phyloP scores from a whole-genome alignment of 1,284 basidiomycete genomes.

The Sanghuangporus weigelae region DNA sequence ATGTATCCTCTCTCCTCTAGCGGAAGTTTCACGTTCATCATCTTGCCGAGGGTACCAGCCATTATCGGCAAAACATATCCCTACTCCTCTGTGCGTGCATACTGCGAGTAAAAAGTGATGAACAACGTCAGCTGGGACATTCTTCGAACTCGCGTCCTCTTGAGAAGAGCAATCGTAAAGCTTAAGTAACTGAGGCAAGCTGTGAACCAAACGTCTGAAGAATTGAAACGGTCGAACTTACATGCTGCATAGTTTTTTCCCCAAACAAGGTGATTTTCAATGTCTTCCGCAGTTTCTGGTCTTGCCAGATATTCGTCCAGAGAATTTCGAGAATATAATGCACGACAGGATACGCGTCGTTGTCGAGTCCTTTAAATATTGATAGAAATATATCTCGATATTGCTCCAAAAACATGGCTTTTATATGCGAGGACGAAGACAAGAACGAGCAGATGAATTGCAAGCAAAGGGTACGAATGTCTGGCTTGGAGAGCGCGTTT shows the following conservation, averaged over 20 bases:
- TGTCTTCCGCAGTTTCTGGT: slow-evolving; percentile 62
- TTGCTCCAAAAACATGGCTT: slow-evolving; percentile 61
- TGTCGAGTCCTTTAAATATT: slow-evolving; percentile 61
- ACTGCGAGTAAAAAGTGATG: slow-evolving; percentile 87
- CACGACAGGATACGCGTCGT: slow-evolving; percentile 56
- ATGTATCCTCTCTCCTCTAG: slow-evolving; percentile 53
- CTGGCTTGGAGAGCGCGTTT: slow-evolving; percentile 38
- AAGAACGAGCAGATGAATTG: slow-evolving; percentile 69
- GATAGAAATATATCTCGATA: slow-evolving; percentile 55
- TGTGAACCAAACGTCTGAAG: neutral
- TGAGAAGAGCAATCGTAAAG: slow-evolving; percentile 55
- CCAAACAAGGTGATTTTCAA: slow-evolving; percentile 64
- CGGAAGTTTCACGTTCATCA: slow-evolving; percentile 35
- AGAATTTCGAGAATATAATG: slow-evolving; percentile 56
- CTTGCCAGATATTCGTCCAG: slow-evolving; percentile 68
- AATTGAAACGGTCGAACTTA: slow-evolving; percentile 25
- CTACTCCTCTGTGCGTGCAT: slow-evolving; percentile 78
- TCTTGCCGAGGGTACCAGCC: slow-evolving; percentile 82
- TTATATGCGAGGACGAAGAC: slow-evolving; percentile 45
- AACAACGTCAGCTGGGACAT: slow-evolving; percentile 71
- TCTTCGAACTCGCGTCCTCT: slow-evolving; percentile 48
- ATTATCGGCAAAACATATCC: slow-evolving; percentile 83
- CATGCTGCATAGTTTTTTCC: slow-evolving; percentile 57
- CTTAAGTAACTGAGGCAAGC: slow-evolving; percentile 52
- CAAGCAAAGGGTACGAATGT: slow-evolving; percentile 68